A percentile compares a stretch with the other conserved stretches of the same genome.
Conservation (phyloP, 495 filamentous ascomycete species). For the Talaromyces thailandensis region DNA sequence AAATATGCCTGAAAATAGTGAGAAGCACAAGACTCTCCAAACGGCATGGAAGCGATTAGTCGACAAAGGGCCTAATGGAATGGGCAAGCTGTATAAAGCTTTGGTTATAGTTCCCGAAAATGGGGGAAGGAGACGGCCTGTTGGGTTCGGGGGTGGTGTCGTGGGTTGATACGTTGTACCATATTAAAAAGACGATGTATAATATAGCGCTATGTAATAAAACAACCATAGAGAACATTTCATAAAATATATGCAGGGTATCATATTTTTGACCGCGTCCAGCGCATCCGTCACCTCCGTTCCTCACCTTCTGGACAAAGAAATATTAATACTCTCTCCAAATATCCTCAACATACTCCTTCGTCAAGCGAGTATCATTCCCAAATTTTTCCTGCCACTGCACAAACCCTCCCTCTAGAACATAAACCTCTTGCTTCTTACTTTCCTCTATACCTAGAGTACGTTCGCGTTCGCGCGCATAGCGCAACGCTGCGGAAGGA, state of each 20-base stretch:
- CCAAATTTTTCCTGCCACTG: slow-evolving; percentile 86
- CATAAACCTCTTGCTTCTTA: slow-evolving; percentile 60
- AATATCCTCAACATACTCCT: slow-evolving; percentile 76
- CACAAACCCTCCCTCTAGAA: slow-evolving; percentile 81
- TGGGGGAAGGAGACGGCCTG: slow-evolving; percentile 61
- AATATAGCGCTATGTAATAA: not conserved
- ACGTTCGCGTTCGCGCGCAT: slow-evolving; percentile 32
- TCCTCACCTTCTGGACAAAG: not conserved
- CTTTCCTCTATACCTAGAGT: slow-evolving; percentile 23
- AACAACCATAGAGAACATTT: not conserved
- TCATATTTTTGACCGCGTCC: not conserved
- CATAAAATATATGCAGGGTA: not conserved
- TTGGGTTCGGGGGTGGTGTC: slow-evolving; percentile 85
- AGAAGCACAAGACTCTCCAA: slow-evolving; percentile 53
- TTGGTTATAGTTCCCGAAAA: slow-evolving; percentile 83
- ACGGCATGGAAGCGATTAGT: slow-evolving; percentile 69
- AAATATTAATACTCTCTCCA: slow-evolving; percentile 57
- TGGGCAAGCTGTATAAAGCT: slow-evolving; percentile 92
- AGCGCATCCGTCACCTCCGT: not conserved
- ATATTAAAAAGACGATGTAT: not conserved
- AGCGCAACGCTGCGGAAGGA: slow-evolving; percentile 35
- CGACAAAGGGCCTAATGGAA: slow-evolving; percentile 66
- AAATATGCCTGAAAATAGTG: slow-evolving; percentile 25
- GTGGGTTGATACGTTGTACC: not conserved
- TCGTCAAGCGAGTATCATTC: slow-evolving; percentile 70